These are phyloP conservation scores for Noccaea bulbosa DNA, from an alignment of 345 rosid genomes.

Conservation along the genomic window DNA sequence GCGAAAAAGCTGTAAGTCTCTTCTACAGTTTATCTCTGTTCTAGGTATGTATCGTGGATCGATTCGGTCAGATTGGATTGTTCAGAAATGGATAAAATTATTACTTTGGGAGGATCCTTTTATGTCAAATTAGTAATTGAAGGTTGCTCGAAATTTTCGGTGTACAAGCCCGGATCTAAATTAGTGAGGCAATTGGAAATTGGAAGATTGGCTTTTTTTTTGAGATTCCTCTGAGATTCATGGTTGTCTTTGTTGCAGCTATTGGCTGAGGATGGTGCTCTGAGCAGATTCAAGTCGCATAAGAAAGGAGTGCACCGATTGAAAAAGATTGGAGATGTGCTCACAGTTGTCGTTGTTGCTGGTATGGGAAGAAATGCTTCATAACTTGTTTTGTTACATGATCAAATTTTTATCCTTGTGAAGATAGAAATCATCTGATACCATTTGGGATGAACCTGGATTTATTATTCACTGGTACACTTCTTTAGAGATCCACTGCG, in stretches of 20 bases:
- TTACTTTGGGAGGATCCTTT: not conserved
- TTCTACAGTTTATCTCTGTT: not conserved
- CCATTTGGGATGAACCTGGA: conserved; percentile 6
- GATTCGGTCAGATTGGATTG: conserved; percentile 11
- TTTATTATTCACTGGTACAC: conserved; percentile 2
- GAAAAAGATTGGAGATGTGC: conserved; percentile 81
- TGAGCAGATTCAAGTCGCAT: conserved; percentile 77
- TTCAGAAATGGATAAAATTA: no score
- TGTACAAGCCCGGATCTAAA: not conserved
- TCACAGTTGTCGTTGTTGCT: conserved; percentile 82
- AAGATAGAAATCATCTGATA: not conserved
- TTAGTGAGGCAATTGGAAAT: not conserved
- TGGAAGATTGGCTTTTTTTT: not conserved
- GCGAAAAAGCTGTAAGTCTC: conserved; percentile 87
- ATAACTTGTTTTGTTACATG: not conserved
- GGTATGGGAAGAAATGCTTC: conserved; percentile 46
- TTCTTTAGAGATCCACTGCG: not conserved
- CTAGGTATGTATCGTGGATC: not conserved
- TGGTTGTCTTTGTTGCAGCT: conserved; percentile 57
- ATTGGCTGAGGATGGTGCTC: conserved; percentile 73
- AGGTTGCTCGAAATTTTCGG: not conserved
- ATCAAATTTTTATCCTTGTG: not conserved
- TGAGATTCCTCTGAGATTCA: not conserved
- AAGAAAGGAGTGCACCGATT: conserved; percentile 59
- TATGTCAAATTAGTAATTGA: not conserved